Evolutionary conservation across 2,329 filamentous ascomycete species (phyloP).

Genomic region (Penicillium sp.): DNA sequence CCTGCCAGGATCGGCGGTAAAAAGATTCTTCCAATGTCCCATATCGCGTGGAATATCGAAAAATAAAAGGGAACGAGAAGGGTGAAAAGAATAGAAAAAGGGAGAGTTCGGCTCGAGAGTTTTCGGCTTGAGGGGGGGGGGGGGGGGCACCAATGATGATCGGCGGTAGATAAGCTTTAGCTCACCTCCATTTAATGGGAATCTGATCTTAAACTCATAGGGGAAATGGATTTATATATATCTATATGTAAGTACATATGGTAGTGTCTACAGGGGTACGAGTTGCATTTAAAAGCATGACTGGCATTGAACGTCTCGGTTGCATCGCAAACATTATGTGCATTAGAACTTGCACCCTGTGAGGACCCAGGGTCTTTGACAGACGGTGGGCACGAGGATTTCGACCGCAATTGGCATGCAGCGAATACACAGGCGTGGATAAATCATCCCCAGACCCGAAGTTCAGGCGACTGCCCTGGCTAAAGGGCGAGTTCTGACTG

Average conservation of each 20-base stretch:
- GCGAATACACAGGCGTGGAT: slow-evolving; percentile 17
- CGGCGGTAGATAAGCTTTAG: slow-evolving; percentile 9
- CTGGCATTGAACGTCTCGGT: slow-evolving; percentile 29
- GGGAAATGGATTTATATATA: not conserved
- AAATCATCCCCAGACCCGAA: slow-evolving; percentile 19
- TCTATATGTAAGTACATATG: not conserved
- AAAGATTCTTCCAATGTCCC: slow-evolving; percentile 41
- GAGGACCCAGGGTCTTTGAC: slow-evolving; percentile 12
- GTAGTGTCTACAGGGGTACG: not conserved
- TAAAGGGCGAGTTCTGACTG: slow-evolving; percentile 23
- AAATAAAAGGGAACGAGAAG: not conserved
- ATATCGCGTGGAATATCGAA: slow-evolving; percentile 23
- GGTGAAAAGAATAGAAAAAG: not conserved
- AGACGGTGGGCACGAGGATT: slow-evolving; percentile 15
- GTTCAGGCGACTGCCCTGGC: slow-evolving; percentile 21
- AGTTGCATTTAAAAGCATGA: slow-evolving; percentile 20
- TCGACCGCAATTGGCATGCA: slow-evolving; percentile 17
- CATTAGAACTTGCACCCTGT: slow-evolving; percentile 34
- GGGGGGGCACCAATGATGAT: slow-evolving; percentile 5
- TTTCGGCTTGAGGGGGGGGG: not conserved
- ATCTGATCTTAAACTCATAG: not conserved
- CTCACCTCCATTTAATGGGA: not conserved
- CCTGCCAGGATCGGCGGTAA: slow-evolving; percentile 29
- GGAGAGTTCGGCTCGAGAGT: not conserved
- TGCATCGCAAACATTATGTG: slow-evolving; percentile 36